phyloP scores from a whole-genome alignment of 2,329 filamentous ascomycete species.

The Sarocladiaceae sp. region DNA sequence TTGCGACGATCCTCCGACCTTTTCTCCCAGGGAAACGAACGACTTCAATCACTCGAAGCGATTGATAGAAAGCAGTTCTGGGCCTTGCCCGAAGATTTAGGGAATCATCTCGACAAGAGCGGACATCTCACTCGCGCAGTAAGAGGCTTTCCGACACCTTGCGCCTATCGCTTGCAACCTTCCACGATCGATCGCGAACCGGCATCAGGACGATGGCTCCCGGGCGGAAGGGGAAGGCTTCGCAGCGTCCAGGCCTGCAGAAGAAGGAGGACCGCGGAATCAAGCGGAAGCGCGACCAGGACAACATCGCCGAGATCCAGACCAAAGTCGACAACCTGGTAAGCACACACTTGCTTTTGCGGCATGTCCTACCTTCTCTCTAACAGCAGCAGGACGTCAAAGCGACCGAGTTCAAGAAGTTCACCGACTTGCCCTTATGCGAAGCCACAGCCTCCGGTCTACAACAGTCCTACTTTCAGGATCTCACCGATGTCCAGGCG shows the following conservation, averaged over 20 bases:
- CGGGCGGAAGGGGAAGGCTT: conserved; percentile 20
- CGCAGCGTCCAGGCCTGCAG: not conserved
- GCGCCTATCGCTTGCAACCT: too few species aligned
- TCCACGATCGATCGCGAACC: too few species aligned
- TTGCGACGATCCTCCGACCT: conserved; percentile 4
- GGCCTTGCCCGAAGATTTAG: too few species aligned
- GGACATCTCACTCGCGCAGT: too few species aligned
- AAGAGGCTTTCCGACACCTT: too few species aligned
- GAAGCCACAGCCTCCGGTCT: conserved; percentile 72
- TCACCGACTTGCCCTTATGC: conserved; percentile 81
- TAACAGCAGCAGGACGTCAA: conserved; percentile 49
- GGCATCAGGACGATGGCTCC: not conserved
- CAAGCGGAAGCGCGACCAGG: conserved; percentile 32
- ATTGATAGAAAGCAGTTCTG: too few species aligned
- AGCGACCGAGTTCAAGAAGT: conserved; percentile 54
- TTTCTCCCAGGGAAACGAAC: not conserved
- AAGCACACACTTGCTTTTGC: conserved; percentile 13
- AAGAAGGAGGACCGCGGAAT: conserved; percentile 25
- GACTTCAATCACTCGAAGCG: too few species aligned
- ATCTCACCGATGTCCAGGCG: conserved; percentile 84
- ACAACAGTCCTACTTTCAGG: conserved; percentile 80
- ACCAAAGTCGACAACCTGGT: conserved; percentile 28
- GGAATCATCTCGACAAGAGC: too few species aligned
- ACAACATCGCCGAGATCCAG: conserved; percentile 27
- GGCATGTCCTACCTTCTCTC: not conserved